Base-by-base conservation (phyloP, 805 yeast genomes). In the Torulaspora franciscae region DNA sequence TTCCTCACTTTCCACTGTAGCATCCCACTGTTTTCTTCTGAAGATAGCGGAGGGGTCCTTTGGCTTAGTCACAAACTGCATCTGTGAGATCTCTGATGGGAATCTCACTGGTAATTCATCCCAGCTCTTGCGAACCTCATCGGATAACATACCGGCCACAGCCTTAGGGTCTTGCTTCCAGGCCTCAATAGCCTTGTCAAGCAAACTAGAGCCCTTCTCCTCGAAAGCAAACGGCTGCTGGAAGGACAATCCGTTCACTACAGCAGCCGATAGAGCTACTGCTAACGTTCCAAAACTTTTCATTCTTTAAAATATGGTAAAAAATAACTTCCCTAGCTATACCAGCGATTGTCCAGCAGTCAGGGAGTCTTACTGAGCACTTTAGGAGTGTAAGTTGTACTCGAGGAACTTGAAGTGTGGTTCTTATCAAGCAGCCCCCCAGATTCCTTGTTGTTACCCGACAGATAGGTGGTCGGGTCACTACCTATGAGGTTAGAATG, bases 91-190 rank as follows among this genome's bases (percentile, higher is more conserved):
- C 22, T 79, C 70, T n/a, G 72, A 67, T 19, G 90, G 90, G 66
- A 75, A 83, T 40, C 49, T 32, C 56, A 72, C 45, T 30, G 82
- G 68, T 80, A 83, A 76, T 32, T 83, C 88, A 23, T 75, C 57
- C 90, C 90, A 83, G 26, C 75, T 58, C 22, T 61, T 48, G 58
- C 76, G 73, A 40, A 81, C 64, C 9, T 74, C 79, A 4, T 66
- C 59, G 13, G 83, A 69, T 36, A 81, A 54, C 11, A 69, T 52
- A 24, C 74, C 78, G 24, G 74, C 45, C 10, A 52, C 49, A 6
- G 50, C 52, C 10, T 47, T 32, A 23, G 45, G 40, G 3, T 82
- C 77, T 50, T 77, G 71, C 43, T 76, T 73, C 55, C 80, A 61
- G 25, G 74, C 73, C 32, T 69, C 68, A 14, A 81, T 69, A 42